Conservation (phyloP, 2,329 filamentous ascomycete species). For the Tolypocladium inflatum region DNA sequence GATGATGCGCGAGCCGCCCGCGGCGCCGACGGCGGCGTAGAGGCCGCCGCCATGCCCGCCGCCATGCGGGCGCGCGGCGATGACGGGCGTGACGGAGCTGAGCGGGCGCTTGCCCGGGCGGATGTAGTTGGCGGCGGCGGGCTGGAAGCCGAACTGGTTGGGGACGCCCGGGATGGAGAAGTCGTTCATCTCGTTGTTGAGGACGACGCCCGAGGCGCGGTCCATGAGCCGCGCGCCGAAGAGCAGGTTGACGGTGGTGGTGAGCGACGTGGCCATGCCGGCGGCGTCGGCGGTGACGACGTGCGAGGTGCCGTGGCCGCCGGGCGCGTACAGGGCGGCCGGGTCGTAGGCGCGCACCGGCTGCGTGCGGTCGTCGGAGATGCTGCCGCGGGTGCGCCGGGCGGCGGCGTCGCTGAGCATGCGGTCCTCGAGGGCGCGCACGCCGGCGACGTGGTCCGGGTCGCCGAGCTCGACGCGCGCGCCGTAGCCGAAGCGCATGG, state of each 20-base stretch:
- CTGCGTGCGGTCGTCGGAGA: slow-evolving; percentile 63
- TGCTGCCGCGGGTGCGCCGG: slow-evolving; percentile 50
- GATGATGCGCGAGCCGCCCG: slow-evolving; percentile 77
- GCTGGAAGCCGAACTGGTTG: slow-evolving; percentile 81
- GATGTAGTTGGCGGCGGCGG: slow-evolving; percentile 73
- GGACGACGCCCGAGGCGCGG: slow-evolving; percentile 72
- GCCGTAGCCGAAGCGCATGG: slow-evolving; percentile 83
- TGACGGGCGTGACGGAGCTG: slow-evolving; percentile 72
- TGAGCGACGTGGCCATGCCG: slow-evolving; percentile 71
- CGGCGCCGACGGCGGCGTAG: slow-evolving; percentile 62
- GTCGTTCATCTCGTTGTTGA: slow-evolving; percentile 67
- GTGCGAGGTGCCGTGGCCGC: slow-evolving; percentile 67
- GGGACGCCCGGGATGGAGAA: slow-evolving; percentile 72
- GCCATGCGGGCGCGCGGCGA: slow-evolving; percentile 51
- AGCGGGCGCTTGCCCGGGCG: slow-evolving; percentile 72
- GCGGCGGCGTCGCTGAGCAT: slow-evolving; percentile 59
- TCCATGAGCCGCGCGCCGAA: slow-evolving; percentile 76
- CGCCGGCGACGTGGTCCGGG: slow-evolving; percentile 59
- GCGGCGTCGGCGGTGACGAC: slow-evolving; percentile 60
- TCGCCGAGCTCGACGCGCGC: slow-evolving; percentile 73
- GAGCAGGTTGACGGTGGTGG: slow-evolving; percentile 79
- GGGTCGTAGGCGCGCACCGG: slow-evolving; percentile 70
- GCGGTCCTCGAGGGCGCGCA: slow-evolving; percentile 52
- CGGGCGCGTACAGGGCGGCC: slow-evolving; percentile 50
- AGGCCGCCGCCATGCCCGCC: slow-evolving; percentile 49